Percentiles rank a stretch among this genome's conserved stretches.
These are phyloP conservation scores for Penicillium frequentans DNA, from an alignment of 2,329 filamentous ascomycete species.

Conservation along the genomic window DNA sequence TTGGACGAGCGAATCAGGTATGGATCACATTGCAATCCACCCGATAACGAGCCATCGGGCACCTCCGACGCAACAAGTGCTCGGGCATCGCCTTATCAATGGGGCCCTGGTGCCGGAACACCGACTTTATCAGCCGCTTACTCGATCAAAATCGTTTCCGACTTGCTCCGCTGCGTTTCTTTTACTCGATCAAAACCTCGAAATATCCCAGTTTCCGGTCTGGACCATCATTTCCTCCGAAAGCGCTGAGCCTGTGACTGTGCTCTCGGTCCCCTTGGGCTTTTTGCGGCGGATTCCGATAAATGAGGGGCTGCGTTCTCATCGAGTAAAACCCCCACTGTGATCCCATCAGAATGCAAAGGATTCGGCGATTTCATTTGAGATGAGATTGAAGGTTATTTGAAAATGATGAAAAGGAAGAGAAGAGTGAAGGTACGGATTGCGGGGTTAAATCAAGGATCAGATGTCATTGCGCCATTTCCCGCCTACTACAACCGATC, in stretches of 20 bases:
- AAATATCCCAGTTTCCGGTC: neutral
- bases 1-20: neutral
- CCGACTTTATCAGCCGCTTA: slow-evolving; percentile 22
- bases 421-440: neutral
- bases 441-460: neutral
- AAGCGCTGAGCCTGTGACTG: neutral
- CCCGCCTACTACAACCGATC: neutral
- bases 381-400: neutral
- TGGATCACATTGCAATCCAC: neutral
- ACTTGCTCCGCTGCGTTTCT: slow-evolving; percentile 1
- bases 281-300: slow-evolving; percentile 13
- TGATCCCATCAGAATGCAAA: neutral
- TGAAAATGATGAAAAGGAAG: neutral
- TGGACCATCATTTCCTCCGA: slow-evolving; percentile 1
- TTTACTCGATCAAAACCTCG: slow-evolving; percentile 22
- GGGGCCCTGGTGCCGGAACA: neutral
- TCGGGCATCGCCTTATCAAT: slow-evolving; percentile 14
- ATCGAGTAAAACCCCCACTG: slow-evolving; percentile 12
- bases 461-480: slow-evolving; percentile 10
- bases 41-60: slow-evolving; percentile 20
- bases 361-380: neutral
- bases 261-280: neutral
- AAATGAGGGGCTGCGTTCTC: slow-evolving; percentile 8
- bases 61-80: slow-evolving; percentile 26
- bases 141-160: slow-evolving; percentile 29